Base-by-base conservation (phyloP, 805 yeast species). In the Ogataea parapolymorpha region DNA sequence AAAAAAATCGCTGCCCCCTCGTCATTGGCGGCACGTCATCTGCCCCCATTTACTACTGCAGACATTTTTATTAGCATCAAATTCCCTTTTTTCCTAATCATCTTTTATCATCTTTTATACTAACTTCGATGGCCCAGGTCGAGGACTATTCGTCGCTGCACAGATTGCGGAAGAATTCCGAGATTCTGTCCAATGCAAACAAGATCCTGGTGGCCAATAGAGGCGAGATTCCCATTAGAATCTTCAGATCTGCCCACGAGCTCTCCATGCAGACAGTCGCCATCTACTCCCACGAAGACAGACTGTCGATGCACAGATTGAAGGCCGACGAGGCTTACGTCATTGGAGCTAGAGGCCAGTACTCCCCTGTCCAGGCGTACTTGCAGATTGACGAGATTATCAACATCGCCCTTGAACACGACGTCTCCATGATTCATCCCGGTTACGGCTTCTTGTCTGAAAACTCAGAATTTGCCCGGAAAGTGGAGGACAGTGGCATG, bases 201-300 rank as follows among this genome's bases (percentile, higher is more conserved):
- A 74, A 75, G 71, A 77, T 85, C 59, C 69, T 85, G 48, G 93
- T 85, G 29, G 91, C 91, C 50, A 84, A 83, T 70, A 72, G 93
- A 69, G 93, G 91, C 55, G 91, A 85, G 65, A 84, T 84, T 55
- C 91, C 91, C 32, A 82, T 83, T 58, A 70, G 93, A 68, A 90
- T 91, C 63, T 91, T 91, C 69, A 79, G 99, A 69, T 83, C 97
- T 26, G 99, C 99, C 46, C 99, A 93, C 68, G 99, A 91, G 67
- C 74, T 91, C 59, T 85, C 95, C 16, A 87, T 93, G 95, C 89
- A 86, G 59, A 90, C 99, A 0, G 96, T 93, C 30, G 99, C 98
- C 33, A 84, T 91, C 60, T 91, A 89, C 66, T 89, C 97, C 26
- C 95, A 91, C 63, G 97, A 93, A 68, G 99, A 91, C 65, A 74